phyloP scores from a whole-genome alignment of 2,329 filamentous ascomycete species.

The Cryphonectria nitschkei region DNA sequence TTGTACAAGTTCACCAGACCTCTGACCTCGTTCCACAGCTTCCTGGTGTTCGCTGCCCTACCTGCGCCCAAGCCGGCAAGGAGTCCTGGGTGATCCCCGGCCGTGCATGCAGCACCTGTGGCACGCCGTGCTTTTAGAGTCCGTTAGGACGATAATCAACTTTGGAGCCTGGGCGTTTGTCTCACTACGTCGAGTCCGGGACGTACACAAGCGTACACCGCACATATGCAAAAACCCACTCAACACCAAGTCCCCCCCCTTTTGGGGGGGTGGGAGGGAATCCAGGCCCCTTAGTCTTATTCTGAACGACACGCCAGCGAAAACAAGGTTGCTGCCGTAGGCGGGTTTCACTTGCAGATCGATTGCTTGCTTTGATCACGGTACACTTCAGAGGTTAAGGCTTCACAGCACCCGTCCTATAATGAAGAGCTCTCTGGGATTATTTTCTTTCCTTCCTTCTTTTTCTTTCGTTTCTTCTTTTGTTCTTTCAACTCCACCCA shows the following conservation, averaged over 20 bases:
- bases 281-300: background rate
- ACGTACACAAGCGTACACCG: background rate
- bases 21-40: conserved; percentile 37
- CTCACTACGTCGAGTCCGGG: background rate
- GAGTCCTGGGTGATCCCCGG: conserved; percentile 62
- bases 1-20: background rate
- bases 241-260: background rate
- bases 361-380: conserved; percentile 18
- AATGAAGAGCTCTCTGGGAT: background rate
- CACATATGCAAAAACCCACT: no score
- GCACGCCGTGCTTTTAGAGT: conserved; percentile 45
- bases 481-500: background rate
- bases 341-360: conserved; percentile 23
- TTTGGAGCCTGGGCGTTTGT: background rate
- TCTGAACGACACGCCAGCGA: conserved; percentile 1
- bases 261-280: background rate
- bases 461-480: background rate
- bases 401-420: conserved; percentile 26
- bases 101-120: conserved; percentile 54
- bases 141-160: conserved; percentile 15
- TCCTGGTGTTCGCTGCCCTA: conserved; percentile 57
- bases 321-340: conserved; percentile 19
- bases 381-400: conserved; percentile 24
- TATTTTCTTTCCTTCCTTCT: background rate
- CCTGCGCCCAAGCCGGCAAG: conserved; percentile 51